Percentiles rank a stretch among this genome's conserved stretches.
Evolutionary conservation across 257 asterid genomes (phyloP).

Genomic region (Lavandula angustifolia): DNA sequence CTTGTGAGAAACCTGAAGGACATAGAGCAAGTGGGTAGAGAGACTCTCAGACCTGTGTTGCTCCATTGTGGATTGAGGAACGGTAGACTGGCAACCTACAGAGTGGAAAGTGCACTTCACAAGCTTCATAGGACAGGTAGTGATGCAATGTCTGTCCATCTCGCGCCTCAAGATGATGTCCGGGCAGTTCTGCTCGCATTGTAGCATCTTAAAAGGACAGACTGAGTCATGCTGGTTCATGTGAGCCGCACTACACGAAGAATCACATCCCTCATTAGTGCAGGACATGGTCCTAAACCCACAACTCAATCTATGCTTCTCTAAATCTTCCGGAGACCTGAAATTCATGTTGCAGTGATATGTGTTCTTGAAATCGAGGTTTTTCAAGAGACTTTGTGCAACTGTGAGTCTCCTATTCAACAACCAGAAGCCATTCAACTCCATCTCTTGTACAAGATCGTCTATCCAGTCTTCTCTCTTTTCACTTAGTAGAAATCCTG

Average conservation of each 20-base stretch:
- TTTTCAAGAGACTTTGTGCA: conserved; percentile 35
- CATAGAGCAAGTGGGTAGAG: conserved; percentile 19
- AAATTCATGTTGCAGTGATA: conserved; percentile 33
- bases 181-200: conserved; percentile 30
- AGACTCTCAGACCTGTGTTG: conserved; percentile 34
- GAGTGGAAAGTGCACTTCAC: conserved; percentile 34
- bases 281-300: conserved; percentile 33
- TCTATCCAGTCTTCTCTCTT: conserved; percentile 36
- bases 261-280: conserved; percentile 33
- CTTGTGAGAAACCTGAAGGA: conserved; percentile 29
- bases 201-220: conserved; percentile 34
- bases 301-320: conserved; percentile 27
- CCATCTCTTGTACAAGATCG: conserved; percentile 34
- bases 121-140: conserved; percentile 37
- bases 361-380: conserved; percentile 31
- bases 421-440: conserved; percentile 32
- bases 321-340: conserved; percentile 25
- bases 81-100: conserved; percentile 34
- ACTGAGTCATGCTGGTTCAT: conserved; percentile 32
- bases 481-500: conserved; percentile 34
- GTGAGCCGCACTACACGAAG: conserved; percentile 31
- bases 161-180: conserved; percentile 33
- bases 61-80: conserved; percentile 36
- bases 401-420: conserved; percentile 27
- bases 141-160: conserved; percentile 38